These are phyloP conservation scores for Crotalaria pallida DNA, from an alignment of 306 rosid genomes.

Conservation along the genomic window DNA sequence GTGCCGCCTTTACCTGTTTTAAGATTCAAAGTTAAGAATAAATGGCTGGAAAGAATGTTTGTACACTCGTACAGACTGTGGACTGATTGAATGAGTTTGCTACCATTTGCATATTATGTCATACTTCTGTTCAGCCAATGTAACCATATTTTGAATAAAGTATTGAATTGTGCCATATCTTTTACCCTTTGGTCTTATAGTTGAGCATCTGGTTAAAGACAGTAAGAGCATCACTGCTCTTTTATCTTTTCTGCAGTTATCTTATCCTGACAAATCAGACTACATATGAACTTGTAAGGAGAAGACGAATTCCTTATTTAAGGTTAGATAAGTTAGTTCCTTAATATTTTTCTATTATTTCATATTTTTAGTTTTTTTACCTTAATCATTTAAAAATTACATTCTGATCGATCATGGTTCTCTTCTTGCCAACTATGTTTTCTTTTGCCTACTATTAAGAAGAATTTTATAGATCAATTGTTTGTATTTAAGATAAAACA, in stretches of 20 bases:
- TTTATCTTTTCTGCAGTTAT: slow-evolving; percentile 57
- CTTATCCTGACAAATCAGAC: slow-evolving; percentile 92
- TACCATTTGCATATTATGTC: neutral
- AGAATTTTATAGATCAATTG: no score
- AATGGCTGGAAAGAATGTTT: slow-evolving; percentile 5
- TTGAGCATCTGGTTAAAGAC: slow-evolving; percentile 1
- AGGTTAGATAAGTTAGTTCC: slow-evolving; percentile 51
- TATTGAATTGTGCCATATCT: neutral
- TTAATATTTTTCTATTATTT: slow-evolving; percentile 1
- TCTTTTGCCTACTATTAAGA: no score
- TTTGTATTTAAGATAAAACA: no score
- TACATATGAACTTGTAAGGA: slow-evolving; percentile 88
- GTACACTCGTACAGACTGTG: no score
- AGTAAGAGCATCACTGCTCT: neutral
- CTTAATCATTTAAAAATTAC: slow-evolving; percentile 14
- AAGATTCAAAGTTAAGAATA: neutral
- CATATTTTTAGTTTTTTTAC: neutral
- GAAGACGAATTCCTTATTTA: slow-evolving; percentile 84
- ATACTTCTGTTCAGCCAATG: slow-evolving; percentile 2
- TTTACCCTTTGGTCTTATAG: slow-evolving; percentile 10
- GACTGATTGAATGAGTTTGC: neutral
- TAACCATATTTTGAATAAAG: neutral
- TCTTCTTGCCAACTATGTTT: no score
- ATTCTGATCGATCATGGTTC: slow-evolving; percentile 5
- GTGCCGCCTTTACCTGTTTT: neutral